Evolutionary conservation across 106 monocot genomes (phyloP), one percentile per base, ranked within the genome.

Genomic region (Phalaenopsis equestris): DNA sequence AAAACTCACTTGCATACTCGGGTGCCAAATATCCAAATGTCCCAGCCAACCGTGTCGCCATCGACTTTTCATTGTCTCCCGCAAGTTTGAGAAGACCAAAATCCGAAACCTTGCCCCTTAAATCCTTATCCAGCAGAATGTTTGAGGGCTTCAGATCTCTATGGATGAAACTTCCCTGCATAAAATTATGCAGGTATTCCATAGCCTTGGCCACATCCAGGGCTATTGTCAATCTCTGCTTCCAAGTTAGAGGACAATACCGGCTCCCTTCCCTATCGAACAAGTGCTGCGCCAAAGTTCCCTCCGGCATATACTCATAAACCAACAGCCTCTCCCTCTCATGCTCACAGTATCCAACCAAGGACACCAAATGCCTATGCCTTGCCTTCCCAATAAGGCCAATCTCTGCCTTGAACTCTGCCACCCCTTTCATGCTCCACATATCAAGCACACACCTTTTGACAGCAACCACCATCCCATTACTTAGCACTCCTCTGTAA

Each of bases 11-110:
- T 55, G 97, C 97, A 92, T 97, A 97, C 41, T 97, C 97, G 7
- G 97, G 97, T 6, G 96, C 96, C 57, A 97, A 89, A 86, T 97
- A 97, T 30, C 96, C 96, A 82, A 94, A 94, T 5, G 96, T 97
- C 55, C 97, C 97, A 14, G 97, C 97, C n/a, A 97, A 83, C 5
- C 94, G 85, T 42, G 97, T 97, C 84, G 88, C 87, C 74, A 97
- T 75, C 45, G 97, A 97, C 67, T 97, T 84, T 42, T 89, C 86
- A 38, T 86, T 92, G 82, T 94, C 90, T 15, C 78, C 73, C 16
- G 86, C 92, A 80, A 89, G 90, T 75, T 97, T 97, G 48, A 94
- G 94, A 80, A 97, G 82, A 6, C 97, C 97, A 83, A 97, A 97
- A 80, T 97, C 97, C 19, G 97, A 94, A 56, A 97, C 97, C 81